These are phyloP conservation scores for Metschnikowia reukaufii DNA, from an alignment of 805 yeast genomes.

Conservation along the genomic window DNA sequence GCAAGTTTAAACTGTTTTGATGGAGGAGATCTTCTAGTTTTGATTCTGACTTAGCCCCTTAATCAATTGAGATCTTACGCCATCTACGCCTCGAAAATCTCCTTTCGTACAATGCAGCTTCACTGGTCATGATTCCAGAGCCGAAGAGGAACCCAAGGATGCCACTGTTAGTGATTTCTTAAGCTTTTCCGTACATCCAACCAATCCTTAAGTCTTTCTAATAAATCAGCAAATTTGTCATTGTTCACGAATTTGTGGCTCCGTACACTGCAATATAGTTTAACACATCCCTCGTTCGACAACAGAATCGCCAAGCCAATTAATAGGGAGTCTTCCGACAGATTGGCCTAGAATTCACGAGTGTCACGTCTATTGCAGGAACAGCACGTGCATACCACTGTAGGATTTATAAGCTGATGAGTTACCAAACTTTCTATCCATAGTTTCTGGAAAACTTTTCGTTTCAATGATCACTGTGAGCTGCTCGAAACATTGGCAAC, in stretches of 20 bases:
- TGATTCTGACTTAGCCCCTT: conserved; percentile 71
- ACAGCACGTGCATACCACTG: conserved; percentile 14
- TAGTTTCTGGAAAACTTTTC: conserved; percentile 54
- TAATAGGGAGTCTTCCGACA: conserved; percentile 19
- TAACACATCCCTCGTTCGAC: conserved; percentile 35
- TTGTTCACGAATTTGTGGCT: conserved; percentile 26
- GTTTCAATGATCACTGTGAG: conserved; percentile 53
- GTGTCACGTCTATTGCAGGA: conserved; percentile 25
- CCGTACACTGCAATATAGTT: conserved; percentile 31
- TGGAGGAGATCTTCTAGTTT: conserved; percentile 76
- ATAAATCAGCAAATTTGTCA: conserved; percentile 35
- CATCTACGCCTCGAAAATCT: conserved; percentile 16
- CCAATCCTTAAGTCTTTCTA: conserved; percentile 47
- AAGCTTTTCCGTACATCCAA: conserved; percentile 40
- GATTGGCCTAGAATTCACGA: conserved; percentile 12
- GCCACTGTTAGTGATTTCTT: conserved; percentile 34
- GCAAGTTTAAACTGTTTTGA: conserved; percentile 61
- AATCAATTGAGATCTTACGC: conserved; percentile 39
- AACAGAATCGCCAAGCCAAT: conserved; percentile 36
- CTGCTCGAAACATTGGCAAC: conserved; percentile 52
- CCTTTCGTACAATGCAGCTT: conserved; percentile 13
- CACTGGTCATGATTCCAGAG: conserved; percentile 6
- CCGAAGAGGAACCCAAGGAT: conserved; percentile 24
- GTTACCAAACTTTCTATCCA: conserved; percentile 67
- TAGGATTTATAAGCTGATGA: conserved; percentile 26